These are phyloP conservation scores for Abrus precatorius DNA, from an alignment of 306 rosid species.

Conservation along the genomic window DNA sequence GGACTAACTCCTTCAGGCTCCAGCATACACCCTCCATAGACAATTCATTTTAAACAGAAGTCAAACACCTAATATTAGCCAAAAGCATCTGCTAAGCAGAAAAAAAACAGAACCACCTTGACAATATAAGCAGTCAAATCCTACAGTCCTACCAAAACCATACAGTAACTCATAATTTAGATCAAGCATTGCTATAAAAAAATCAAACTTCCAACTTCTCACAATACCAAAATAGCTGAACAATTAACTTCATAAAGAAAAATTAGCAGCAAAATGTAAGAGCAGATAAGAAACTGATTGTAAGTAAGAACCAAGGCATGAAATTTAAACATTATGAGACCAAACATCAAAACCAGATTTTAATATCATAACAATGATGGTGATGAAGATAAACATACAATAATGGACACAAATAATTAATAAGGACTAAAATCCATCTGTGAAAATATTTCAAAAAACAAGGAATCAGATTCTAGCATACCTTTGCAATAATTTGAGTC, in stretches of 20 bases:
- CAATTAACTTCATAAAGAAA: constrained; percentile 17
- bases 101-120: not conserved
- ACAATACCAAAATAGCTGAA: not conserved
- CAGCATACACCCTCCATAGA: not conserved
- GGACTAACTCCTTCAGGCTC: not conserved
- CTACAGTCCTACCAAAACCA: constrained; percentile 10
- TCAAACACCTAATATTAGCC: not conserved
- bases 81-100: constrained; percentile 23
- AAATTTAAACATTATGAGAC: constrained; percentile 21
- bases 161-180: constrained; percentile 7
- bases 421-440: not conserved
- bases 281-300: not conserved
- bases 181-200: not conserved
- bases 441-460: constrained; percentile 17
- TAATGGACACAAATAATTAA: not conserved
- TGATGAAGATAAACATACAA: not conserved
- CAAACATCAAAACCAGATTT: constrained; percentile 23
- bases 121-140: not conserved
- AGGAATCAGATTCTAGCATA: constrained; percentile 48
- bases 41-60: not conserved
- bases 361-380: constrained; percentile 10
- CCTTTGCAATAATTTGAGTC: constrained; percentile 89
- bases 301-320: constrained; percentile 23
- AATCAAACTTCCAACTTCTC: not conserved
- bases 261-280: constrained; percentile 4